Conservation (phyloP, 1,284 basidiomycete species). For the Omphalotus olearius region DNA sequence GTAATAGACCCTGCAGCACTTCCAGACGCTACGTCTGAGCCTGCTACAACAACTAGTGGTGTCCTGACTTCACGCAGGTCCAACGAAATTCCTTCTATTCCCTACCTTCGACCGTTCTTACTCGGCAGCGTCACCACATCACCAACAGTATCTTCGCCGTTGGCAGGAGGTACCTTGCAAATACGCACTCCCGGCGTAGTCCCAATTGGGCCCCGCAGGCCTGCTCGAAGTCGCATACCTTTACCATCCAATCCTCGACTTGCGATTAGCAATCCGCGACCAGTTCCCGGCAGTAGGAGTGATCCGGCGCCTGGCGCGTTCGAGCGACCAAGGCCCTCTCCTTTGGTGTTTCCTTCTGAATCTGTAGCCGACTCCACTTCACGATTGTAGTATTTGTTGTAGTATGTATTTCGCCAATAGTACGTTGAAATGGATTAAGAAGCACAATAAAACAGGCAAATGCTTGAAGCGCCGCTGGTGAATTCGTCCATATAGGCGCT, state of each 20-base stretch:
- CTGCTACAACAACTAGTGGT: conserved; percentile 12
- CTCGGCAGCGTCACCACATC: conserved; percentile 15
- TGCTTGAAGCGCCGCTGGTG: too few relatives aligned
- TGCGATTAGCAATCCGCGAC: conserved; percentile 29
- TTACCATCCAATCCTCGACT: conserved; percentile 26
- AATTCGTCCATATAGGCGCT: background rate
- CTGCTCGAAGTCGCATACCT: conserved; percentile 16
- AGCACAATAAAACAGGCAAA: too few relatives aligned
- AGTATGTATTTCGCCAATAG: background rate
- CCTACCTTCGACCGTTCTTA: conserved; percentile 19
- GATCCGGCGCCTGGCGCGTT: conserved; percentile 27
- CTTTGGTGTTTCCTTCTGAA: conserved; percentile 18
- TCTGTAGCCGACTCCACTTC: background rate
- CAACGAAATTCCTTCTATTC: background rate
- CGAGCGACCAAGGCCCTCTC: conserved; percentile 42
- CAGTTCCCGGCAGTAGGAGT: conserved; percentile 13
- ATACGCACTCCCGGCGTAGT: conserved; percentile 8
- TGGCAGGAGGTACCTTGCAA: conserved; percentile 12
- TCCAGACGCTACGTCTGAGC: background rate
- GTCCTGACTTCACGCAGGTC: conserved; percentile 9
- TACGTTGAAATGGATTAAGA: too few relatives aligned
- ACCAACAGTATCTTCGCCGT: conserved; percentile 16
- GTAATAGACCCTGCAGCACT: conserved; percentile 23
- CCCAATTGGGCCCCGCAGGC: conserved; percentile 18
- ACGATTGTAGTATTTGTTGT: background rate